Base-by-base conservation (phyloP, 2,329 filamentous ascomycete genomes). In the Claviceps arundinis region DNA sequence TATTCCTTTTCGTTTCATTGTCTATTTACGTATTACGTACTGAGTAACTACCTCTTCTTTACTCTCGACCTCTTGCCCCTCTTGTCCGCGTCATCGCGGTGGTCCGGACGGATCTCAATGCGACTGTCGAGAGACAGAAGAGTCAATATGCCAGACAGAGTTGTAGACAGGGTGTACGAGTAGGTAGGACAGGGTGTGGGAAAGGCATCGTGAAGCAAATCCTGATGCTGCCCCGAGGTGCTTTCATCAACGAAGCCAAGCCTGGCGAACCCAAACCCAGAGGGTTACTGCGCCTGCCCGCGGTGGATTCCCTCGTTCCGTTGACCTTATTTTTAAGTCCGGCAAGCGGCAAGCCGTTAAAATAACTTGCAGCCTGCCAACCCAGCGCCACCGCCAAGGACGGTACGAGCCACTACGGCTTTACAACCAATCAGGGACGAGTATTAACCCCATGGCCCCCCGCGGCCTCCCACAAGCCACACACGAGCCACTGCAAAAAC, bases 381-480 rank as follows among this genome's bases (percentile, higher is more conserved):
- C 4, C 38, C 30, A 37, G 17, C 37, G 14, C 14, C 47, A 50
- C 48, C 48, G 24, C 38, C 16, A 17, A 44, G 48, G 24, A 41
- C 16, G 8, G 24, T 22, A 30, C 26, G 9, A 44, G 48, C 16
- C 26, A 30, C 8, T 1, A 37, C 9, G n/a, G 34, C 11, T 14
- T 34, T 26, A 41, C 37, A 51, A 26, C 50, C 45, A 48, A 17
- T 47, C 45, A 48, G 30, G 38, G 19, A 17, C 13, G 37, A 11
- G 4, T 11, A 34, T 11, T 4, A 4, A n/a, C 37, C 37, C 37
- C 14, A n/a, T 6, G 37, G 37, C 37, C n/a, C 43, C n/a, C 37
- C 43, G 17, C 13, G 17, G 45, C 37, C 44, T 43, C 50, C n/a
- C 52, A 50, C 51, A 48, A 56, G 54, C 55, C 53, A 54, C 51